These are phyloP conservation scores for Cinnamomum micranthum DNA, from an alignment of 164 flowering plant genomes.

Conservation along the genomic window DNA sequence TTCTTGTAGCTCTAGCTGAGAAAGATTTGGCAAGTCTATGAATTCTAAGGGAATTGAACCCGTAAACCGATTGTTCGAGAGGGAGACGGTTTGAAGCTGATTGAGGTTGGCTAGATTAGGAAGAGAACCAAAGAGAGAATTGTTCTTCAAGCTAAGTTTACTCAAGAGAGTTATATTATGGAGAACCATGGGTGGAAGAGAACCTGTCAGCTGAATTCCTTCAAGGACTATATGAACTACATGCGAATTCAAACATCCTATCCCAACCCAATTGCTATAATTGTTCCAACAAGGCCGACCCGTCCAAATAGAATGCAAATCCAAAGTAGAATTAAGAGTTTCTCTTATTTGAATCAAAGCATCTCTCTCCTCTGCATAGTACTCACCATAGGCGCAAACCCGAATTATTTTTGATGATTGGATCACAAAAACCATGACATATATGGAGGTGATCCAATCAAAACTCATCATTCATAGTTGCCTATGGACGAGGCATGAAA, in stretches of 20 bases:
- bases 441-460: not conserved
- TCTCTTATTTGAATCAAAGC: slow-evolving; percentile 14
- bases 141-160: slow-evolving; percentile 15
- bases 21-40: slow-evolving; percentile 2
- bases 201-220: slow-evolving; percentile 14
- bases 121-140: slow-evolving; percentile 14
- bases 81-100: slow-evolving; percentile 3
- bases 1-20: slow-evolving; percentile 12
- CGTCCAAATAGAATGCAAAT: slow-evolving; percentile 17
- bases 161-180: slow-evolving; percentile 4
- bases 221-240: slow-evolving; percentile 17
- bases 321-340: slow-evolving; percentile 4
- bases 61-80: slow-evolving; percentile 11
- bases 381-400: not conserved
- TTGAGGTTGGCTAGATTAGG: slow-evolving; percentile 3
- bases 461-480: slow-evolving; percentile 3
- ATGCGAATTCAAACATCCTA: slow-evolving; percentile 9
- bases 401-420: not conserved
- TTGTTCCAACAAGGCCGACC: slow-evolving; percentile 15
- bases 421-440: not conserved
- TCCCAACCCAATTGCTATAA: slow-evolving; percentile 15
- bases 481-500: not conserved
- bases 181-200: slow-evolving; percentile 9
- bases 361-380: slow-evolving; percentile 11
- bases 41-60: slow-evolving; percentile 15